These are phyloP conservation scores for Kuraishia borneana DNA, from an alignment of 805 yeast genomes.

Conservation along the genomic window DNA sequence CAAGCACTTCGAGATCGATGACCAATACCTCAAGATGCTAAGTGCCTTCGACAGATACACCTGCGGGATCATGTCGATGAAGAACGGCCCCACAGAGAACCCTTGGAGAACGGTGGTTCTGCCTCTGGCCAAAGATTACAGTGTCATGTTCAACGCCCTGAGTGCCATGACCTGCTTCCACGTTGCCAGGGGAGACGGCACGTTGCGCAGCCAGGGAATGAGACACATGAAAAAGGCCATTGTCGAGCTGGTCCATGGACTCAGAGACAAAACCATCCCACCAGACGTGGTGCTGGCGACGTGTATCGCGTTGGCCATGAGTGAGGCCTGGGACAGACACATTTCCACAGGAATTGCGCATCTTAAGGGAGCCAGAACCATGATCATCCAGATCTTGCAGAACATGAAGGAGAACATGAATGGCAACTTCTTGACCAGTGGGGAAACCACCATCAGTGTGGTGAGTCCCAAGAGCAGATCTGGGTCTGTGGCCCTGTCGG, in stretches of 20 bases:
- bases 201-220: conserved; percentile 36
- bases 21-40: conserved; percentile 17
- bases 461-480: neutral
- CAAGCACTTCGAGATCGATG: conserved; percentile 14
- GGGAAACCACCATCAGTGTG: neutral
- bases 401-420: conserved; percentile 5
- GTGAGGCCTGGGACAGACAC: conserved; percentile 62
- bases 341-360: conserved; percentile 61
- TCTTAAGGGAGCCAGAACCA: conserved; percentile 52
- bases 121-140: conserved; percentile 43
- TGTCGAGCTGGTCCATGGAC: conserved; percentile 45
- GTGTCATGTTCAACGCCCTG: conserved; percentile 49
- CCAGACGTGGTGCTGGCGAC: conserved; percentile 60
- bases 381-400: conserved; percentile 37
- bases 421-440: neutral
- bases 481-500: neutral
- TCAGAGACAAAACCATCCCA: conserved; percentile 32
- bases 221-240: conserved; percentile 51
- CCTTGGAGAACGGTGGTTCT: conserved; percentile 54
- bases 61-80: conserved; percentile 48
- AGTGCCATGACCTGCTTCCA: conserved; percentile 63
- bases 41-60: conserved; percentile 33
- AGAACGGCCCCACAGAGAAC: conserved; percentile 52
- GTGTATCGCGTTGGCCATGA: conserved; percentile 49
- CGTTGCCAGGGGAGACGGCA: conserved; percentile 32